Percentiles rank a stretch among this genome's conserved stretches.
Evolutionary conservation across 441 rosid species (phyloP).

Genomic region (Populus hybrid): DNA sequence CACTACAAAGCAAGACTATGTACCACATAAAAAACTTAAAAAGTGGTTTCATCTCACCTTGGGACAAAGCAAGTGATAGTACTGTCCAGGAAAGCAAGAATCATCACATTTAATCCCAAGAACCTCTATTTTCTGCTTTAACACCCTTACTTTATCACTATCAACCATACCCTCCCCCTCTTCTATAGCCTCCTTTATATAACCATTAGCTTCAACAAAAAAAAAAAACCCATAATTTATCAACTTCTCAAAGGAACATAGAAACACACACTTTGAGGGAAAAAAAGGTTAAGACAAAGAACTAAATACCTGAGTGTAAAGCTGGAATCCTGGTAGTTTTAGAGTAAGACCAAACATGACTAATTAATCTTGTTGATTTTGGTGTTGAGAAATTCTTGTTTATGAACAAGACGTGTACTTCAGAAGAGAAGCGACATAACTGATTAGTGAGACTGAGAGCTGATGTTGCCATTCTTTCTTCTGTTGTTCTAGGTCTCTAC

Average conservation of each 20-base stretch:
- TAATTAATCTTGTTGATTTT: neutral
- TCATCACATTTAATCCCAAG: constrained; percentile 31
- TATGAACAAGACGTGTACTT: neutral
- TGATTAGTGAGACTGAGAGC: neutral
- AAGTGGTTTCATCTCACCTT: constrained; percentile 17
- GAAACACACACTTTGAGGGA: neutral
- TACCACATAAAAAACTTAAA: neutral
- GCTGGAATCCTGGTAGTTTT: neutral
- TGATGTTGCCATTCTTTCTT: neutral
- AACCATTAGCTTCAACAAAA: neutral
- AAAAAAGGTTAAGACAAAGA: neutral
- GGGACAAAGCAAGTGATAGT: constrained; percentile 35
- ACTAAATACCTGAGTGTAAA: neutral
- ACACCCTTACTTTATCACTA: constrained; percentile 12
- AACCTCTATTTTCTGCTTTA: constrained; percentile 31
- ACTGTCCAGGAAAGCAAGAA: constrained; percentile 35
- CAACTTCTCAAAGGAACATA: neutral
- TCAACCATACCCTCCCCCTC: neutral
- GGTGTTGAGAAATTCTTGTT: neutral
- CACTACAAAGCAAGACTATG: neutral
- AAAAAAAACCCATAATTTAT: neutral
- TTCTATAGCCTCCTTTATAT: neutral
- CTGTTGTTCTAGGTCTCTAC: neutral
- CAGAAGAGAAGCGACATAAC: neutral
- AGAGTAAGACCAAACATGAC: neutral